These are phyloP conservation scores for Tricholoma terreum DNA, from an alignment of 768 basidiomycete genomes.

Conservation along the genomic window DNA sequence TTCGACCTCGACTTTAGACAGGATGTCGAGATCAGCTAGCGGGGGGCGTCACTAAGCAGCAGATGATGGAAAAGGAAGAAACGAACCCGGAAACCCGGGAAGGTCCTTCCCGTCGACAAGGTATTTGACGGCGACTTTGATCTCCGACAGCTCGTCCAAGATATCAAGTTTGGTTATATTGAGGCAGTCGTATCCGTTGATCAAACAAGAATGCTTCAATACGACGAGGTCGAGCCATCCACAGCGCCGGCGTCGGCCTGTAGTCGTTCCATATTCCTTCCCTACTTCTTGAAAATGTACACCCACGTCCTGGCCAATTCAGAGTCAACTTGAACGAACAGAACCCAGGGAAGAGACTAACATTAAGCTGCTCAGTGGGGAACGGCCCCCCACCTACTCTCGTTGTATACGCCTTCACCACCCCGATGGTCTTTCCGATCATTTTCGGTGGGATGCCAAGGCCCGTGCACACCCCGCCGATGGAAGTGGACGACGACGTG, in stretches of 20 bases:
- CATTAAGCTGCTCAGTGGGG: conserved; percentile 92
- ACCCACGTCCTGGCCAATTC: conserved; percentile 62
- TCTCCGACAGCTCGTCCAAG: conserved; percentile 78
- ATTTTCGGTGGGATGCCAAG: conserved; percentile 92
- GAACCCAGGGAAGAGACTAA: conserved; percentile 30
- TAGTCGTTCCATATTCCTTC: conserved; percentile 87
- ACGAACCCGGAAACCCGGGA: conserved; percentile 79
- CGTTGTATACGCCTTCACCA: conserved; percentile 97
- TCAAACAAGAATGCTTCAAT: conserved; percentile 84
- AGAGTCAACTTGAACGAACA: background rate
- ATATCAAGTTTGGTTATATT: conserved; percentile 98
- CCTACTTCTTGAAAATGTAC: conserved; percentile 92
- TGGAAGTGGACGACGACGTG: conserved; percentile 88
- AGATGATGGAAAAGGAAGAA: background rate
- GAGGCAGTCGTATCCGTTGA: conserved; percentile 93
- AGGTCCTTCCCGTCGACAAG: conserved; percentile 73
- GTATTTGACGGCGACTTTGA: conserved; percentile 87
- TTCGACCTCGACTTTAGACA: conserved; percentile 76
- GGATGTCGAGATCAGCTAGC: conserved; percentile 79
- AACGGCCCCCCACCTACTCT: conserved; percentile 99
- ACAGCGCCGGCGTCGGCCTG: conserved; percentile 88
- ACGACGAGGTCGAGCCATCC: conserved; percentile 99
- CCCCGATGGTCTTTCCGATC: conserved; percentile 86
- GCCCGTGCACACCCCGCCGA: conserved; percentile 96
- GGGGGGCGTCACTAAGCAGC: background rate